phyloP scores from a whole-genome alignment of 257 asterid species.

The Scutellaria galericulata region DNA sequence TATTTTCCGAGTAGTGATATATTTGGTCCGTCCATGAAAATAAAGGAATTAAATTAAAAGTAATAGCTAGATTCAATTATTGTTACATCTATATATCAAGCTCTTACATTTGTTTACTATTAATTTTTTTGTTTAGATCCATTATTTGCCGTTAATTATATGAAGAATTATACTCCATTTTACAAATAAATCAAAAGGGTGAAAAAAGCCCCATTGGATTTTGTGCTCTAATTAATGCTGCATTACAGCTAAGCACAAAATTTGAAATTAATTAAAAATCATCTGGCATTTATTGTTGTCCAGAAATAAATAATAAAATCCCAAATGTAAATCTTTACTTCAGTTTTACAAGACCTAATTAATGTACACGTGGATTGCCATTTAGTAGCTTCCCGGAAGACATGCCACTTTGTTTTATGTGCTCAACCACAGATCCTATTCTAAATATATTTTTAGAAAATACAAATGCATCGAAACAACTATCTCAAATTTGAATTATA shows the following conservation, averaged over 20 bases:
- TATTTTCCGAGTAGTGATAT: too few relatives aligned
- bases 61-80: too few relatives aligned
- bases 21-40: too few relatives aligned
- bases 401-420: conserved; percentile 50
- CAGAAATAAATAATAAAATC: conserved; percentile 25
- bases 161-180: too few relatives aligned
- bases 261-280: conserved; percentile 21
- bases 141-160: too few relatives aligned
- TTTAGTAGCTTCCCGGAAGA: conserved; percentile 58
- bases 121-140: too few relatives aligned
- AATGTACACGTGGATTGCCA: conserved; percentile 44
- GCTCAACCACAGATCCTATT: conserved; percentile 1
- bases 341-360: conserved; percentile 41
- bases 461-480: neutral
- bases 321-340: conserved; percentile 28
- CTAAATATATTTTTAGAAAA: too few relatives aligned
- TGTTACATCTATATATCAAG: too few relatives aligned
- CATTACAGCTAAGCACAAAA: conserved; percentile 20
- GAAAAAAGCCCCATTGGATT: conserved; percentile 25
- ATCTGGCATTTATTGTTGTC: conserved; percentile 34
- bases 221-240: conserved; percentile 31
- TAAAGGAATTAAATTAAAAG: too few relatives aligned
- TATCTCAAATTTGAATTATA: neutral
- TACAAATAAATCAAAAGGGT: neutral
- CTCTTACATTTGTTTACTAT: too few relatives aligned